Base-by-base conservation (phyloP, 2,329 filamentous ascomycete species). In the Anisogramma anomala region DNA sequence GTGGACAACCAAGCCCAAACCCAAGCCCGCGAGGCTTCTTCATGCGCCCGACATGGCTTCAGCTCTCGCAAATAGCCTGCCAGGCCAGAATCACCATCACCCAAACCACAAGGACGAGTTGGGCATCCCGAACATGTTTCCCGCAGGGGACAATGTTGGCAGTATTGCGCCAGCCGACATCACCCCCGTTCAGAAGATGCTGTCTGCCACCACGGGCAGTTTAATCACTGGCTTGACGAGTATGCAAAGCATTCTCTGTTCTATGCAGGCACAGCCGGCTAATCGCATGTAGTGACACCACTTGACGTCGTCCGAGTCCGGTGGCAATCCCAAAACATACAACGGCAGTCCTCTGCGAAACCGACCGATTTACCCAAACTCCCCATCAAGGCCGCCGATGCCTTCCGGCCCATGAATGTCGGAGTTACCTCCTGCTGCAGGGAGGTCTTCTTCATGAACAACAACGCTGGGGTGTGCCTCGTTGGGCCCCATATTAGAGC, bases 271-370 rank as follows among this genome's bases (percentile, higher is more conserved):
- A 26, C 26, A 36, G 14, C n/a, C 40, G 30, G 37, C 39, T 46
- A 42, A 40, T 32, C 38, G 39, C 49, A 43, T 7, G 36, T 50
- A 93, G 89, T 94, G 23, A 98, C 91, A 4, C 91, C 91, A 34
- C 79, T 98, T 39, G 91, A 98, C 57, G 91, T 98, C 48, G 91
- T 98, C 47, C 85, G 91, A 48, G 86, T 98, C 34, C 86, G 91
- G 48, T 71, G 94, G 40, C 91, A 98, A 62, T 89, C 91, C 2
- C 89, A 96, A 56, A 65, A 68, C 69, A 56, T 61, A 32, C 53
- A 48, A 14, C 50, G 30, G 25, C 55, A 33, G 25, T 30, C 63
- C 40, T 61, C 70, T 47, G 56, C 60, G 43, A 66, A 72, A 52
- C 59, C 66, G 49, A 64, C 71, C 55, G 66, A 73, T 53, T 68